Evolutionary conservation across 805 yeast genomes (phyloP).

Genomic region (Zygoascus ofunaensis): DNA sequence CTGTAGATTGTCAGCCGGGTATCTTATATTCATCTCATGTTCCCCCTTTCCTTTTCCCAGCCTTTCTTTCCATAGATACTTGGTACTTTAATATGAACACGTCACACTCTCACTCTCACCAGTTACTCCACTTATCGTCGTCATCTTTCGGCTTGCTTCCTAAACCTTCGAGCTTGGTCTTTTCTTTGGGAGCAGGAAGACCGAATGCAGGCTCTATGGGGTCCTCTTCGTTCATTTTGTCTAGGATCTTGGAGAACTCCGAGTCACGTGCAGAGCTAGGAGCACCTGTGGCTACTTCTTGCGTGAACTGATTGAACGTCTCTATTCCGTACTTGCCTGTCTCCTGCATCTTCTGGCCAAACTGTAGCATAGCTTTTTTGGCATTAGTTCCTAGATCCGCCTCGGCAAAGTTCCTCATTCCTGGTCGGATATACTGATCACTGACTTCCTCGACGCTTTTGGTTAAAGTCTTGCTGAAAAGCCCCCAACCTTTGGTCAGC

Average conservation of each 20-base stretch:
- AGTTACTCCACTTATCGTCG: conserved; percentile 23
- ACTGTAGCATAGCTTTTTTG: conserved; percentile 88
- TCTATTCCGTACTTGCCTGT: conserved; percentile 71
- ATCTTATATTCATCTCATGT: too few relatives aligned
- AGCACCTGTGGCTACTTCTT: conserved; percentile 19
- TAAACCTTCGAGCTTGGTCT: conserved; percentile 46
- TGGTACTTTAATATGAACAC: too few relatives aligned
- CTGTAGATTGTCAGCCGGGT: too few relatives aligned
- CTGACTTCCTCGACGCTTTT: conserved; percentile 80
- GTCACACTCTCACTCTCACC: conserved; percentile 12
- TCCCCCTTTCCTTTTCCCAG: too few relatives aligned
- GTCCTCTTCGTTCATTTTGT: conserved; percentile 27
- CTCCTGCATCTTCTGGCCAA: conserved; percentile 88
- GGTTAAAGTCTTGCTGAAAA: conserved; percentile 76
- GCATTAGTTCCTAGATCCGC: conserved; percentile 78
- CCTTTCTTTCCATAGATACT: too few relatives aligned
- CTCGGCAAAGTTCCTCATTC: conserved; percentile 68
- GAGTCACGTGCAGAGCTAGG: conserved; percentile 29
- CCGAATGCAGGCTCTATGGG: conserved; percentile 61
- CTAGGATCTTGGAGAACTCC: conserved; percentile 39
- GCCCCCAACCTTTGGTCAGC: conserved; percentile 85
- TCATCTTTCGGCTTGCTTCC: conserved; percentile 15
- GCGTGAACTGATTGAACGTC: conserved; percentile 51
- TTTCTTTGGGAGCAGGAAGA: conserved; percentile 44
- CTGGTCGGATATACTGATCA: conserved; percentile 86